These are phyloP conservation scores for Tuber magnatum DNA, from an alignment of 495 filamentous ascomycete genomes.

Conservation along the genomic window DNA sequence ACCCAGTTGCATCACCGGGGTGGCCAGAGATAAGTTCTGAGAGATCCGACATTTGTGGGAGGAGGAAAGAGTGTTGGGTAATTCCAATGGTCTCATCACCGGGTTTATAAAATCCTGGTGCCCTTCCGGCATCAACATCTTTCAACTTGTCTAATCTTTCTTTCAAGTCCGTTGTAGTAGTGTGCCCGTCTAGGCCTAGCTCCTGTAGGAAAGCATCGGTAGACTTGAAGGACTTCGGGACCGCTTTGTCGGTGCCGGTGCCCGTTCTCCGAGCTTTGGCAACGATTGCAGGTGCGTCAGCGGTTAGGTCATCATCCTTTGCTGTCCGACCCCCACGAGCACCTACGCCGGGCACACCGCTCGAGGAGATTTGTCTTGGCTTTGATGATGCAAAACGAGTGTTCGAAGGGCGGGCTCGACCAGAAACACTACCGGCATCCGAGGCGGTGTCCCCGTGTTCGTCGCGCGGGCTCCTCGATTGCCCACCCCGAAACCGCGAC, in stretches of 20 bases:
- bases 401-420: conserved; percentile 14
- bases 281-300: conserved; percentile 32
- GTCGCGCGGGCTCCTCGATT: conserved; percentile 23
- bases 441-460: conserved; percentile 28
- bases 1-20: conserved; percentile 46
- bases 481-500: conserved; percentile 29
- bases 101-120: conserved; percentile 7
- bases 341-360: conserved; percentile 7
- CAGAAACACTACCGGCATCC: conserved; percentile 19
- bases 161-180: conserved; percentile 33
- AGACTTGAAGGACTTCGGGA: conserved; percentile 39
- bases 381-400: conserved; percentile 25
- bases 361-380: conserved; percentile 10
- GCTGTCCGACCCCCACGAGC: conserved; percentile 17
- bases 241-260: conserved; percentile 1
- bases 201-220: conserved; percentile 39
- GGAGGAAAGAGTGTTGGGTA: conserved; percentile 51
- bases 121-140: conserved; percentile 9
- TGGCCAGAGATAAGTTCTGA: conserved; percentile 62
- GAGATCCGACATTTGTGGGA: conserved; percentile 62
- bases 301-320: conserved; percentile 27
- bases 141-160: conserved; percentile 30
- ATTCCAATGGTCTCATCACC: conserved; percentile 23
- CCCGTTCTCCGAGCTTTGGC: conserved; percentile 27
- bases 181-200: conserved; percentile 39